phyloP scores from a whole-genome alignment of 805 yeast genomes.

The Metschnikowia reukaufii region DNA sequence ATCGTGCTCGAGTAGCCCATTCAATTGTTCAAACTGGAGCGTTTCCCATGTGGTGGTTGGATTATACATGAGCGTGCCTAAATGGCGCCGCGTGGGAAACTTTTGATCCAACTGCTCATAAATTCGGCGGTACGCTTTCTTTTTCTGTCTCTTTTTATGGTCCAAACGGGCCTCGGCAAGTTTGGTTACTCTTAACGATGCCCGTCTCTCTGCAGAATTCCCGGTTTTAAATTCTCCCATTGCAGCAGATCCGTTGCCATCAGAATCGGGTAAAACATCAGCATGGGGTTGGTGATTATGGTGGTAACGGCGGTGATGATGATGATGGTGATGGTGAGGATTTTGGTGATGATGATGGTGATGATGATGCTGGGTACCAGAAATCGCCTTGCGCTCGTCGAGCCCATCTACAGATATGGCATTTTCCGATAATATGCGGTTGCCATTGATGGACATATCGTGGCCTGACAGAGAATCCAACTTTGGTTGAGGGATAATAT shows the following conservation, averaged over 20 bases:
- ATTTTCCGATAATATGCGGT: neutral
- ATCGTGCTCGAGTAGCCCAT: constrained; percentile 29
- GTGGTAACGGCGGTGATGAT: constrained; percentile 12
- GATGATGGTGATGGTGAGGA: constrained; percentile 11
- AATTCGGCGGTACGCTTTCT: constrained; percentile 21
- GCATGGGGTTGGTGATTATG: constrained; percentile 18
- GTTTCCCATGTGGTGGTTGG: constrained; percentile 53
- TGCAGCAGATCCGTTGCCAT: too few species aligned
- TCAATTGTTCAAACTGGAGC: constrained; percentile 28
- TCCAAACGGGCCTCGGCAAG: neutral
- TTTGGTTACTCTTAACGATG: neutral
- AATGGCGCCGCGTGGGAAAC: constrained; percentile 33
- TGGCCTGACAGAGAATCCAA: neutral
- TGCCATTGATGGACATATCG: neutral
- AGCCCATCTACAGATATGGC: too few species aligned
- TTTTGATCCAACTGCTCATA: constrained; percentile 19
- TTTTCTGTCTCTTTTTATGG: constrained; percentile 6
- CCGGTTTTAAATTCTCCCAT: too few species aligned
- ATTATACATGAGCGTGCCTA: constrained; percentile 46
- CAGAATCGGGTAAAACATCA: too few species aligned
- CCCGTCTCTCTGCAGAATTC: neutral
- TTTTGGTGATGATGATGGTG: constrained; percentile 14
- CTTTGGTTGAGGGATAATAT: constrained; percentile 4
- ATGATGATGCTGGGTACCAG: neutral
- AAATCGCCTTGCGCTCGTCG: too few species aligned